Conservation (phyloP, 176 grass and related monocot species). For the Leersia perrieri region DNA sequence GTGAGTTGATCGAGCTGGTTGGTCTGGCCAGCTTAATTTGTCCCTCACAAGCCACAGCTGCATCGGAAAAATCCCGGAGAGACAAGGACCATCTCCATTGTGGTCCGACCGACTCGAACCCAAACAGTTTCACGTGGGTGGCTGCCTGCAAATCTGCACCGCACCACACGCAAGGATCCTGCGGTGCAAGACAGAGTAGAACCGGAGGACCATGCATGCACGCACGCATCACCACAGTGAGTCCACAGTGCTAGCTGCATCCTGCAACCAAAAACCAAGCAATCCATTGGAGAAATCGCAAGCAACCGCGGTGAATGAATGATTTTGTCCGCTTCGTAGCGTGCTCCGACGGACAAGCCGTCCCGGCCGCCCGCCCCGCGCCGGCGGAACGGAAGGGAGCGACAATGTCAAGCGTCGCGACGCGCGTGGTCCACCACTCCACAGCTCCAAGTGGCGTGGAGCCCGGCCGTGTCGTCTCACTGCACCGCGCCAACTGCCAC, state of each 20-base stretch:
- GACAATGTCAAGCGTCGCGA: neutral
- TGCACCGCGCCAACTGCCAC: neutral
- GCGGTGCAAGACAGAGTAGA: neutral
- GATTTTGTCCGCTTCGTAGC: neutral
- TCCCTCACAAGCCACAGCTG: neutral
- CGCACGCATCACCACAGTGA: neutral
- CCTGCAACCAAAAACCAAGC: neutral
- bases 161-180: neutral
- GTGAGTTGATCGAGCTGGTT: neutral
- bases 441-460: conserved; percentile 20
- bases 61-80: neutral
- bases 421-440: neutral
- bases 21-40: neutral
- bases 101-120: neutral
- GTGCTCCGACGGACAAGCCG: neutral
- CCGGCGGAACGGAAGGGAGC: neutral
- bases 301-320: neutral
- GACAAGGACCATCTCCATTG: neutral
- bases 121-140: conserved; percentile 2
- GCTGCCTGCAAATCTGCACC: neutral
- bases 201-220: neutral
- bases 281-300: neutral
- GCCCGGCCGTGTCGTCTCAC: conserved; percentile 14
- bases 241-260: neutral
- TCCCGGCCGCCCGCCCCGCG: no score